Evolutionary conservation across 495 filamentous ascomycete species (phyloP).

Genomic region (Daldinia decipiens): DNA sequence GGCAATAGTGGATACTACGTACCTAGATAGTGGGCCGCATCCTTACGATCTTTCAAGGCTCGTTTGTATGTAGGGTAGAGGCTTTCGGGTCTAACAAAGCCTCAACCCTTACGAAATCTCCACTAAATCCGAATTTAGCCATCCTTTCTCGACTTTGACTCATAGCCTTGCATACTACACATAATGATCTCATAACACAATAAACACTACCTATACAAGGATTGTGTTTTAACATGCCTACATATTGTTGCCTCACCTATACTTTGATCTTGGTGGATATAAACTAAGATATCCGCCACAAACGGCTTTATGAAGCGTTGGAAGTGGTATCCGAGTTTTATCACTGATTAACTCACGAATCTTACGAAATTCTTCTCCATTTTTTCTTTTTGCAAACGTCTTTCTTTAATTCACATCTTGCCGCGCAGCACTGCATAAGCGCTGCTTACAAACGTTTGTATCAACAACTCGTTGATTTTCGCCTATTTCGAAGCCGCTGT

Average conservation of each 20-base stretch:
- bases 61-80: background rate
- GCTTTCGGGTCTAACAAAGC: background rate
- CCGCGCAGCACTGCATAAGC: background rate
- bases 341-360: background rate
- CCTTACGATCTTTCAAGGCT: conserved; percentile 21
- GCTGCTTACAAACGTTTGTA: conserved; percentile 10
- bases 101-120: conserved; percentile 10
- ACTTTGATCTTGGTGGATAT: background rate
- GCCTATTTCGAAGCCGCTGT: conserved; percentile 59
- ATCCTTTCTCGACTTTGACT: conserved; percentile 26
- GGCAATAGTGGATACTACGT: background rate
- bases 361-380: background rate
- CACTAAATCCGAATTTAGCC: conserved; percentile 14
- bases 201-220: background rate
- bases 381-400: background rate
- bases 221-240: background rate
- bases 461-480: conserved; percentile 4
- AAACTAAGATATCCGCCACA: conserved; percentile 26
- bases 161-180: conserved; percentile 29
- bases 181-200: conserved; percentile 2
- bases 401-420: conserved; percentile 9
- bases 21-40: background rate
- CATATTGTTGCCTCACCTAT: background rate
- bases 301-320: conserved; percentile 11
- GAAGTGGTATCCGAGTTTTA: background rate